These are phyloP conservation scores for Aspergillus sp. DNA, from an alignment of 2,329 filamentous ascomycete genomes.

Conservation along the genomic window DNA sequence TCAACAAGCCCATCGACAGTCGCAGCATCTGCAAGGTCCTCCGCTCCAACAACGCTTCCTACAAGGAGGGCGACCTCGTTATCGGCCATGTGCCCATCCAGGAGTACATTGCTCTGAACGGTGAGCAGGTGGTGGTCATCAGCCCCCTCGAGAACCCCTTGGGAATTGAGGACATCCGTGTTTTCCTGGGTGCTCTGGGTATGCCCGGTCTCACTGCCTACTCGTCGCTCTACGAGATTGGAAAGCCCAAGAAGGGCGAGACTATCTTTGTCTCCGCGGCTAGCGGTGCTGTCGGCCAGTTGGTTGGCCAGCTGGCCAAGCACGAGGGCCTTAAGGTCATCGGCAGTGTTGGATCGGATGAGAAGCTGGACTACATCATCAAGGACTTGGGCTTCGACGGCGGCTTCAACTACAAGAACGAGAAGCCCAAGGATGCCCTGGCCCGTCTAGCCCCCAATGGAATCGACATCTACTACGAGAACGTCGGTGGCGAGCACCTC, in stretches of 20 bases:
- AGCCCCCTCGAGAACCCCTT: conserved; percentile 62
- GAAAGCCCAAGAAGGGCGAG: conserved; percentile 69
- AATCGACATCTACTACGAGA: conserved; percentile 80
- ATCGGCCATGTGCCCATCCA: conserved; percentile 55
- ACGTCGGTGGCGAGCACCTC: conserved; percentile 71
- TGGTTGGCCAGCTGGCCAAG: conserved; percentile 81
- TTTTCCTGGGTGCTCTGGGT: conserved; percentile 72
- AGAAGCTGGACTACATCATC: conserved; percentile 71
- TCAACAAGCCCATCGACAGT: conserved; percentile 63
- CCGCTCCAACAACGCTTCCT: conserved; percentile 61
- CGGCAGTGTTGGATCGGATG: conserved; percentile 72
- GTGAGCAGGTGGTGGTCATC: conserved; percentile 40
- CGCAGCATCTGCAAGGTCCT: conserved; percentile 63
- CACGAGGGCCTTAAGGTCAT: conserved; percentile 73
- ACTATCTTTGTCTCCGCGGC: conserved; percentile 80
- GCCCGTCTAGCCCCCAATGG: conserved; percentile 68
- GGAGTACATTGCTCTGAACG: conserved; percentile 61
- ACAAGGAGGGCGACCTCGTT: conserved; percentile 64
- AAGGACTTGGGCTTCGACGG: conserved; percentile 66
- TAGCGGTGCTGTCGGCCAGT: conserved; percentile 73
- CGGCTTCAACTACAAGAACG: conserved; percentile 86
- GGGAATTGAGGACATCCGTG: conserved; percentile 42
- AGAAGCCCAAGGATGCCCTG: conserved; percentile 64
- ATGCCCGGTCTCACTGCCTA: conserved; percentile 77
- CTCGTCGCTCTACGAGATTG: conserved; percentile 69